These are phyloP conservation scores for Nepenthes alata DNA, from an alignment of 179 eudicot genomes.

Conservation along the genomic window DNA sequence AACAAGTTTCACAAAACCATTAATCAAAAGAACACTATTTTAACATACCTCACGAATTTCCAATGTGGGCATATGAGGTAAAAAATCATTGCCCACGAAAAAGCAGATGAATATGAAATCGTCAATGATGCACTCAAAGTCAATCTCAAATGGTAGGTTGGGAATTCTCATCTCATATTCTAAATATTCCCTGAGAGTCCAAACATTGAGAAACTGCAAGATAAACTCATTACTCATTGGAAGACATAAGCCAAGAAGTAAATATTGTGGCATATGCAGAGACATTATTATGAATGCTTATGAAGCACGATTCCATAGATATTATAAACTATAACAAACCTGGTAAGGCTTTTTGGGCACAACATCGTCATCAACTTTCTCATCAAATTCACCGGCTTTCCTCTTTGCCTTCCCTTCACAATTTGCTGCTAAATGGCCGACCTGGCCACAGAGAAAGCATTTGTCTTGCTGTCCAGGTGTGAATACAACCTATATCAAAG, in stretches of 20 bases:
- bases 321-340: slow-evolving; percentile 26
- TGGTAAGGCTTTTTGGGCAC: slow-evolving; percentile 72
- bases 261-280: neutral
- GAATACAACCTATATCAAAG: slow-evolving; percentile 48
- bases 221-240: neutral
- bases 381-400: slow-evolving; percentile 89
- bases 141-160: slow-evolving; percentile 44
- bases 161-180: slow-evolving; percentile 75
- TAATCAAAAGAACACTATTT: neutral
- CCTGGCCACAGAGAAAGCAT: slow-evolving; percentile 88
- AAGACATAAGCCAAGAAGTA: neutral
- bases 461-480: slow-evolving; percentile 85
- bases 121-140: slow-evolving; percentile 73
- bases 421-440: slow-evolving; percentile 80
- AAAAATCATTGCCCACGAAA: slow-evolving; percentile 92
- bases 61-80: slow-evolving; percentile 95
- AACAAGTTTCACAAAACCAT: neutral
- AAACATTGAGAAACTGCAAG: slow-evolving; percentile 74
- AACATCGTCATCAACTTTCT: slow-evolving; percentile 51
- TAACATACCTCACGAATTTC: slow-evolving; percentile 88
- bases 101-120: slow-evolving; percentile 92
- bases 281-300: neutral
- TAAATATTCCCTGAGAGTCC: slow-evolving; percentile 85
- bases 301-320: neutral
- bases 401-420: slow-evolving; percentile 94